Conservation (phyloP, 2,329 filamentous ascomycete genomes). For the Microascus cirrosus region DNA sequence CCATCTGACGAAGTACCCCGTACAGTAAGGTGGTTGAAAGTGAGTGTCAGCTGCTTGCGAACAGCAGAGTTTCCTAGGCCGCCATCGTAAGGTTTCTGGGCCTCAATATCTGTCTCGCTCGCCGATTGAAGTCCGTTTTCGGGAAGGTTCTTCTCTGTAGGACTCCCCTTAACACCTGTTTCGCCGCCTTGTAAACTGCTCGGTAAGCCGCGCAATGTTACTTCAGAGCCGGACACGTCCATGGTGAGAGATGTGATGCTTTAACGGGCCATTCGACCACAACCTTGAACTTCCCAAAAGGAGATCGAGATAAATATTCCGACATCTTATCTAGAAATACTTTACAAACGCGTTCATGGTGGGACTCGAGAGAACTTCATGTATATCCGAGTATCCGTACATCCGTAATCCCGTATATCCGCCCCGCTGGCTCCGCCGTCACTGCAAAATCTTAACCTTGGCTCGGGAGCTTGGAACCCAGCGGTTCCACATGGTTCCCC, state of each 20-base stretch:
- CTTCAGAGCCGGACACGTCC: background rate
- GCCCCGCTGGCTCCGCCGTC: background rate
- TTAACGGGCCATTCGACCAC: background rate
- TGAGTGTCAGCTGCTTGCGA: conserved; percentile 11
- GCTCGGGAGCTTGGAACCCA: too few relatives aligned
- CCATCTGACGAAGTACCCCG: conserved; percentile 10
- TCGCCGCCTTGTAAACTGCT: background rate
- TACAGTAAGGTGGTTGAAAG: conserved; percentile 11
- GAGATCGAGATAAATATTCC: too few relatives aligned
- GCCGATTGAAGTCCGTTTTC: conserved; percentile 3
- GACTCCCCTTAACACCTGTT: background rate
- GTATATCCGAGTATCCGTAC: background rate
- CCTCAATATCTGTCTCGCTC: conserved; percentile 11
- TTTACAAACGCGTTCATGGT: background rate
- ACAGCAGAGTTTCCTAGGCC: conserved; percentile 10
- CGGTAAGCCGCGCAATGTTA: background rate
- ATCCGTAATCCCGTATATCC: conserved; percentile 3
- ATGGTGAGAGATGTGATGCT: background rate
- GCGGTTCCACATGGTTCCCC: too few relatives aligned
- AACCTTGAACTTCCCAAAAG: too few relatives aligned
- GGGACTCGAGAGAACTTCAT: background rate
- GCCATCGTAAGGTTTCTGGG: conserved; percentile 6
- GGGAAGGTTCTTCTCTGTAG: background rate
- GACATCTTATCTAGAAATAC: background rate
- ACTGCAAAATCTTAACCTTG: background rate